Base-by-base conservation (phyloP, 805 yeast species). In the Saturnispora serradocipensis region DNA sequence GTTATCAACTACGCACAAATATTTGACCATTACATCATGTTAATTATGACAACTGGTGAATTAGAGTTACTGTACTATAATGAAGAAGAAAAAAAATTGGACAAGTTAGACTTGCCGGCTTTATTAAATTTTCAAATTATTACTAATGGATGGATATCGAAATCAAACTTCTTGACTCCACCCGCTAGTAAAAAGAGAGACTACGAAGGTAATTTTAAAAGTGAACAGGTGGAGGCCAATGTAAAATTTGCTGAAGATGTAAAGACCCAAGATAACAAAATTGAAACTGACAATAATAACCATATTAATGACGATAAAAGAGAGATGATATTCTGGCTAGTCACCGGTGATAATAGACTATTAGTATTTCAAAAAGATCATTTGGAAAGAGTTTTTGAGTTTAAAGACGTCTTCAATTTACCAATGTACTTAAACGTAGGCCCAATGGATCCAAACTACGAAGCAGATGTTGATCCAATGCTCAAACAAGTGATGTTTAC, bases 281-380 rank as follows among this genome's bases (percentile, higher is more conserved):
- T 1, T 30, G 34, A 30, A 13, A 13, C 15, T 30, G 15, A 9
- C 13, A 18, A 3, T 35, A 4, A 35, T 11, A n/a, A 18, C 6
- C 10, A 13, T 9, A 20, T 50, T 13, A 43, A 59, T 39, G 52
- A 57, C 42, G 32, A 53, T 1, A 51, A 51, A n/a, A 44, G 71
- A 59, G 66, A 71, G 60, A 59, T 73, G 70, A 51, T 72, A 71
- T 85, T 84, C 58, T 73, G 86, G 43, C 75, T 83, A 45, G 86
- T 84, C 5, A 84, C 90, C 2, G 90, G 88, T 53, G 90, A 84
- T 61, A 86, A 85, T 59, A 76, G 88, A 63, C 69, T 86, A 18
- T 77, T 86, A 46, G 77, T 79, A 13, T 85, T 85, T 63, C 75
- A 75, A 51, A 74, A 78, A 51, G 74, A 80, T 46, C 77, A 76